phyloP scores from a whole-genome alignment of 1,139 yeast species.

The Candida sp. region DNA sequence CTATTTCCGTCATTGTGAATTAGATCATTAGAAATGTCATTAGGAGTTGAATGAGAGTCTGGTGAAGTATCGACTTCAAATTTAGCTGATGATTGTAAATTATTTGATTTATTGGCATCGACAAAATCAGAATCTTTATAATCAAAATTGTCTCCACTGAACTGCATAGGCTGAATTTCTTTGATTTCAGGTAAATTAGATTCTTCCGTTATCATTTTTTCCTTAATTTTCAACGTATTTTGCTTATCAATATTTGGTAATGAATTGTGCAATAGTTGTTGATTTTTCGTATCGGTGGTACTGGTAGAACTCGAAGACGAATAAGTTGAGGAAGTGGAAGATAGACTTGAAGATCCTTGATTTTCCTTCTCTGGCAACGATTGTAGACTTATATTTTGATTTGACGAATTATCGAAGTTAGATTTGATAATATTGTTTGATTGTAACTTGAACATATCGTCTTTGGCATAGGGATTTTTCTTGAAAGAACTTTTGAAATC shows the following conservation, averaged over 20 bases:
- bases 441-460: neutral
- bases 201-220: neutral
- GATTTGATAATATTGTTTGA: slow-evolving; percentile 1
- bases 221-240: neutral
- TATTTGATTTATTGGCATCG: neutral
- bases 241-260: neutral
- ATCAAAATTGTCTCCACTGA: no score
- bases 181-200: no score
- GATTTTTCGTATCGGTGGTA: neutral
- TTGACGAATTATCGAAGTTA: neutral
- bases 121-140: no score
- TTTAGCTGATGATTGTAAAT: neutral
- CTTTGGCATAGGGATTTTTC: neutral
- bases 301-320: neutral
- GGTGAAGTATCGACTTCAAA: neutral
- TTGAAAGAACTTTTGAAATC: neutral
- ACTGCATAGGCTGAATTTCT: no score
- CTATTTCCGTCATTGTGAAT: no score
- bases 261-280: neutral
- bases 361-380: slow-evolving; percentile 2
- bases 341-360: neutral
- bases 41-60: neutral
- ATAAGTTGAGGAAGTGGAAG: slow-evolving; percentile 1
- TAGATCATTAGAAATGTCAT: neutral
- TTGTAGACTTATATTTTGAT: slow-evolving; percentile 1